Base-by-base conservation (phyloP, 164 flowering plant genomes). In the Pachysandra terminalis region DNA sequence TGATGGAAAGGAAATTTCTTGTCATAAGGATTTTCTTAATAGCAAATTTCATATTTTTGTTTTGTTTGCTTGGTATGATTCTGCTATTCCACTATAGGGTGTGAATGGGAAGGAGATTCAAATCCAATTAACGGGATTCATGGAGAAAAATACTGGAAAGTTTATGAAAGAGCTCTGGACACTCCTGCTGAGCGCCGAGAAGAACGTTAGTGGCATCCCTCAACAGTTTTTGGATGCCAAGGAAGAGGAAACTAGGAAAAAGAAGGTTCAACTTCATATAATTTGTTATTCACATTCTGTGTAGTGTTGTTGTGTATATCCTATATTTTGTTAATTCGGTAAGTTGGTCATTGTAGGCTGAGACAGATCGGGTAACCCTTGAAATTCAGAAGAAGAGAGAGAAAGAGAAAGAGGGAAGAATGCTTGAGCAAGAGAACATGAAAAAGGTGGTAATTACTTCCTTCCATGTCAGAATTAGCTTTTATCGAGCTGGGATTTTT, bases 121-220 rank as follows among this genome's bases (percentile, higher is more conserved):
- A 64, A 96, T 96, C 65, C 82, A 86, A 51, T 81, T 96, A 1
- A 96, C 98, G 59, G 98, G 99, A 23, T 96, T 96, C 73, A 96
- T 96, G 98, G 99, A 96, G 80, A 96, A 92, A 68, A 91, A 91
- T 69, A 93, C 96, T 23, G 98, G 87, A 7, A 96, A 90, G 81
- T 96, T 96, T 76, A 96, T 96, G 99, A 96, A 85, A 75, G 97
- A 96, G 77, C 94, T 96, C 8, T 96, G 99, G 98, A 56, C 75
- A 1, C 88, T 89, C 66, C 92, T 96, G 59, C 81, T 93, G 19
- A 96, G 96, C 80, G 99, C 96, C 4, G 87, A 96, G 76, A 84
- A 85, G 56, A 93, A 88, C 76, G 89, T 84, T 9, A 93, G 95
- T 63, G 97, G 99, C 60, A 91, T 96, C 9, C 99, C 99, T 65